Percentiles rank a stretch among this genome's conserved stretches.
phyloP scores from a whole-genome alignment of 257 asterid species.

The Solanum sparsipilum region DNA sequence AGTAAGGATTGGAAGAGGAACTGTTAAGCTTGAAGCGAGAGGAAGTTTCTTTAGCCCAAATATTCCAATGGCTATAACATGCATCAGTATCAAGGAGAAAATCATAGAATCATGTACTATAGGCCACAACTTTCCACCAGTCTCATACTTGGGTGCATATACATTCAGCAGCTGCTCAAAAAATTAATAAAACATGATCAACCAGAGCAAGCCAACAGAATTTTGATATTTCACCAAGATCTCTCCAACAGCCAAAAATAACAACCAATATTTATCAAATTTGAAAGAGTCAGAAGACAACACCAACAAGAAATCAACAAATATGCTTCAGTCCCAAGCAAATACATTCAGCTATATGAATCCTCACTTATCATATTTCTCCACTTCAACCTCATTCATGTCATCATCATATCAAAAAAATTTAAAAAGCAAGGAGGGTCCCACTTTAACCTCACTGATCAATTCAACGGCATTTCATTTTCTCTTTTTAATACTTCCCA shows the following conservation, averaged over 20 bases:
- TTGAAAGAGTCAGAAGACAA: neutral
- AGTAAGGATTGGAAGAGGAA: slow-evolving; percentile 92
- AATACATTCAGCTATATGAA: neutral
- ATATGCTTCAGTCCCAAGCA: neutral
- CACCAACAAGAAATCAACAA: neutral
- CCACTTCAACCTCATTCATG: neutral
- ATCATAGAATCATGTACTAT: slow-evolving; percentile 79
- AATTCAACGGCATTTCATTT: neutral
- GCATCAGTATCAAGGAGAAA: slow-evolving; percentile 79
- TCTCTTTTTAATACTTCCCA: neutral
- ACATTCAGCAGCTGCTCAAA: slow-evolving; percentile 60
- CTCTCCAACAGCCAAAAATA: neutral
- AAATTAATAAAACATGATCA: neutral
- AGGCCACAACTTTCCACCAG: slow-evolving; percentile 95
- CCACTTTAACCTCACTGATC: neutral
- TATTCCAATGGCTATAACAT: slow-evolving; percentile 82
- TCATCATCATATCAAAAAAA: neutral
- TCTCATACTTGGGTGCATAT: slow-evolving; percentile 67
- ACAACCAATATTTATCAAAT: neutral
- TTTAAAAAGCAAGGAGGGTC: neutral
- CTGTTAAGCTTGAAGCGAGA: slow-evolving; percentile 61
- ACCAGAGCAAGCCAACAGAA: neutral
- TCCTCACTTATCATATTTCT: neutral
- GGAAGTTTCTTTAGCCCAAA: slow-evolving; percentile 83
- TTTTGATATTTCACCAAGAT: neutral